These are phyloP conservation scores for Carex cristatella DNA, from an alignment of 176 grass and related monocot genomes.

Conservation along the genomic window DNA sequence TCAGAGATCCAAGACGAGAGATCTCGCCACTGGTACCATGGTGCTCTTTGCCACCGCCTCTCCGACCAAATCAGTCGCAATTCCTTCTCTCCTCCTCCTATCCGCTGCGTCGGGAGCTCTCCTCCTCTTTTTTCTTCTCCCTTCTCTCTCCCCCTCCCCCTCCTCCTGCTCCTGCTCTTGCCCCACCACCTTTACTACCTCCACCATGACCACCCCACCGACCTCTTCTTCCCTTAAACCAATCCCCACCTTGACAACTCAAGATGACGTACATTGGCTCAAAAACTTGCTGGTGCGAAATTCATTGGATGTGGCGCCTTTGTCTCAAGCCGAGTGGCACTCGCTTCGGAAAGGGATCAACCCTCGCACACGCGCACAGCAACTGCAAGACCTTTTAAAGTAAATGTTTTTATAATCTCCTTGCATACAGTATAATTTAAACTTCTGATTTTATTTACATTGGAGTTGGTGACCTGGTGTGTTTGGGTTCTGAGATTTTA, in stretches of 20 bases:
- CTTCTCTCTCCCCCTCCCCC: slow-evolving; percentile 24
- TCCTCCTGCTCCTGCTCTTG: slow-evolving; percentile 14
- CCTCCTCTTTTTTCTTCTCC: slow-evolving; percentile 44
- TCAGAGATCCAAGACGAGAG: not conserved
- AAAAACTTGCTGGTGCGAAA: slow-evolving; percentile 55
- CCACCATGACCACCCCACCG: slow-evolving; percentile 40
- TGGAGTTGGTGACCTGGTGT: too few relatives aligned
- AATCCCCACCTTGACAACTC: slow-evolving; percentile 38
- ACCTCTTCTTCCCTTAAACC: slow-evolving; percentile 24
- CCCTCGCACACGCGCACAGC: slow-evolving; percentile 66
- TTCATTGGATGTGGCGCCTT: slow-evolving; percentile 34
- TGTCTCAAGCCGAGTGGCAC: slow-evolving; percentile 48
- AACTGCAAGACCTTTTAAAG: slow-evolving; percentile 80
- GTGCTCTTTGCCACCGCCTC: slow-evolving; percentile 39
- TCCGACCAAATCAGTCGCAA: slow-evolving; percentile 45
- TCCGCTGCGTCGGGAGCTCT: slow-evolving; percentile 39
- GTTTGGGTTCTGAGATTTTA: too few relatives aligned
- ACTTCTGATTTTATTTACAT: not conserved
- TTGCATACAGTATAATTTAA: not conserved
- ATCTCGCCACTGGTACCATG: slow-evolving; percentile 26
- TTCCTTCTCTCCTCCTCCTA: slow-evolving; percentile 61
- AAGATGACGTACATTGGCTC: slow-evolving; percentile 69
- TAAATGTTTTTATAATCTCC: not conserved
- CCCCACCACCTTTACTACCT: slow-evolving; percentile 35
- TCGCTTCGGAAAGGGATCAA: slow-evolving; percentile 94